Conservation (phyloP, 176 grass and related monocot species). For the Oryza coarctata region DNA sequence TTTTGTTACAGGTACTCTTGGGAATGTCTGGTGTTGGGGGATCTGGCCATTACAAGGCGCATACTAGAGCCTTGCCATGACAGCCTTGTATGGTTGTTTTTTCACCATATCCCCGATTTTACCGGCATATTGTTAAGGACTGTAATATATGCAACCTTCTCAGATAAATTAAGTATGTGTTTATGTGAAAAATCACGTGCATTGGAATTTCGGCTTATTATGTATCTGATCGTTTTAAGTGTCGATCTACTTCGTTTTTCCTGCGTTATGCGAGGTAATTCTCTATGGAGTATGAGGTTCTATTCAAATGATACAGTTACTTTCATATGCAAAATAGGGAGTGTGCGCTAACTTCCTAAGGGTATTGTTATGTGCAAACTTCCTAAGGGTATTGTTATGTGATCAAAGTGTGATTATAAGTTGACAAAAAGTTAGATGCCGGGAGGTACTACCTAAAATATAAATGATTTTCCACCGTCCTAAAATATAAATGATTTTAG, state of each 20-base stretch:
- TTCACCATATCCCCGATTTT: slow-evolving; percentile 60
- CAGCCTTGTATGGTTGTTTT: slow-evolving; percentile 92
- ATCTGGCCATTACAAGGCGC: slow-evolving; percentile 50
- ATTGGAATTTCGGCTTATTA: neutral
- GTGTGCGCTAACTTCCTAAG: neutral
- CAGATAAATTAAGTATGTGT: slow-evolving; percentile 61
- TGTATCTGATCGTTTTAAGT: neutral
- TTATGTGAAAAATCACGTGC: slow-evolving; percentile 17
- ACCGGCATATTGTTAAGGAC: slow-evolving; percentile 61
- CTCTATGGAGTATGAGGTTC: neutral
- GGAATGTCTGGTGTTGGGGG: slow-evolving; percentile 65
- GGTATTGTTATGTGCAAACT: neutral
- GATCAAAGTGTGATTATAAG: neutral
- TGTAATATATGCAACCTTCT: slow-evolving; percentile 65
- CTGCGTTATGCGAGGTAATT: neutral
- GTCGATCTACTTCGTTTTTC: neutral
- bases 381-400: too few species aligned
- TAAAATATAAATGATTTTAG: too few species aligned
- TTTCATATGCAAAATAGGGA: neutral
- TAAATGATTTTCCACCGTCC: too few species aligned
- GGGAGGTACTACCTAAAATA: too few species aligned
- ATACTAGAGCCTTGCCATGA: slow-evolving; percentile 58
- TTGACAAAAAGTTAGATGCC: too few species aligned
- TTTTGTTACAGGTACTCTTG: slow-evolving; percentile 79
- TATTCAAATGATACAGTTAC: neutral